phyloP scores from a whole-genome alignment of 345 rosid species.

The Clausena lansium region DNA sequence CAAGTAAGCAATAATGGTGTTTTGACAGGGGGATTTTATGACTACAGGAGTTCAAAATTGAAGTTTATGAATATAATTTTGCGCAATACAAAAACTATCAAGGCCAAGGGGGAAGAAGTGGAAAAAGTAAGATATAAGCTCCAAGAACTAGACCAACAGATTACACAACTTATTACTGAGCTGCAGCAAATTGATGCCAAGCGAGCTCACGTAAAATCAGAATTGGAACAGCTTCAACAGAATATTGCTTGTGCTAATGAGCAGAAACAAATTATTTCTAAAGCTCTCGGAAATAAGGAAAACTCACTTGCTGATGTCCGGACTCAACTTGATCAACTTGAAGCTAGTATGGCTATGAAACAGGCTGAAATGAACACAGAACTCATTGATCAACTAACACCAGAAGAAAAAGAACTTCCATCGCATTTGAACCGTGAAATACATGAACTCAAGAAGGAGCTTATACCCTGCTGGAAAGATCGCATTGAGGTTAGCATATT shows the following conservation, averaged over 20 bases:
- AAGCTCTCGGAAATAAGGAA: constrained; percentile 80
- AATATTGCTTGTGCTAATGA: constrained; percentile 71
- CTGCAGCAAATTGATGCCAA: constrained; percentile 93
- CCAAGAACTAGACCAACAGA: constrained; percentile 71
- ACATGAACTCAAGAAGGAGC: constrained; percentile 60
- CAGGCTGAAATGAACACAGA: constrained; percentile 90
- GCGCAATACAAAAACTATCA: constrained; percentile 58
- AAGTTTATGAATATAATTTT: constrained; percentile 72
- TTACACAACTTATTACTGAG: constrained; percentile 82
- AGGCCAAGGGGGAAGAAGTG: constrained; percentile 61
- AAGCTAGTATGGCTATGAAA: constrained; percentile 67
- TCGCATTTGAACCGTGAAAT: constrained; percentile 82
- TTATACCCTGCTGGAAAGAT: constrained; percentile 61
- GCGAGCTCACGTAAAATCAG: constrained; percentile 61
- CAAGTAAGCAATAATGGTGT: constrained; percentile 99
- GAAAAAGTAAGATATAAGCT: constrained; percentile 46
- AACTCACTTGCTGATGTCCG: constrained; percentile 74
- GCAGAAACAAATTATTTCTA: constrained; percentile 61
- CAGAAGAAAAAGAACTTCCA: constrained; percentile 64
- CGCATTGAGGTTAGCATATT: constrained; percentile 65
- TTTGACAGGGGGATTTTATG: constrained; percentile 96
- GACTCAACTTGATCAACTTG: constrained; percentile 75
- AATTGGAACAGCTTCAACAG: constrained; percentile 77
- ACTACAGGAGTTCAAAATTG: constrained; percentile 83
- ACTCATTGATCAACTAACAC: constrained; percentile 87